These are phyloP conservation scores for Chondrus crispus DNA, from an alignment of 23 red algal genomes.

Conservation along the genomic window DNA sequence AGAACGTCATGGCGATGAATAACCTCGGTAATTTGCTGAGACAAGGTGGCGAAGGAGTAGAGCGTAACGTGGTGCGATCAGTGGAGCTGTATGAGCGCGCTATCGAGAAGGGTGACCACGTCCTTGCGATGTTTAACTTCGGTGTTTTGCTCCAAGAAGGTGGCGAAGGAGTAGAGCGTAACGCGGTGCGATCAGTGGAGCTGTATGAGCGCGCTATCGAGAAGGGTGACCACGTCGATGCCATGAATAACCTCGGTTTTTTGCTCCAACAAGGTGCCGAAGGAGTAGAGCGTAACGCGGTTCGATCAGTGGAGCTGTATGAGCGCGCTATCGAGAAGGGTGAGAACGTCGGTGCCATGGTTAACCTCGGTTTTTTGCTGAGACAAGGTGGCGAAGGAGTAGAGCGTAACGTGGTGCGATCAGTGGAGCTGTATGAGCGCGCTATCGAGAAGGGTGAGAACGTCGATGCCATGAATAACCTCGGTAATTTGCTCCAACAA, in stretches of 20 bases:
- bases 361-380: not conserved
- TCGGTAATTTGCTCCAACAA: too few relatives aligned
- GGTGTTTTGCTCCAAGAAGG: not conserved
- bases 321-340: not conserved
- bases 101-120: not conserved
- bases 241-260: not conserved
- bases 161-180: not conserved
- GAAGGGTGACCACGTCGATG: not conserved
- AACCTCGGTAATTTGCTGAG: conserved; percentile 5
- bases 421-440: not conserved
- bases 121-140: not conserved
- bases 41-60: conserved; percentile 8
- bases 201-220: conserved; percentile 15
- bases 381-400: not conserved
- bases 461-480: not conserved
- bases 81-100: conserved; percentile 20
- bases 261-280: not conserved
- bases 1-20: conserved; percentile 14
- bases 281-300: not conserved
- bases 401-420: not conserved
- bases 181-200: not conserved
- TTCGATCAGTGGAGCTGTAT: not conserved
- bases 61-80: not conserved
- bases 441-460: not conserved
- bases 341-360: not conserved